phyloP scores from a whole-genome alignment of 805 yeast species.

The Candida taoyuanica region DNA sequence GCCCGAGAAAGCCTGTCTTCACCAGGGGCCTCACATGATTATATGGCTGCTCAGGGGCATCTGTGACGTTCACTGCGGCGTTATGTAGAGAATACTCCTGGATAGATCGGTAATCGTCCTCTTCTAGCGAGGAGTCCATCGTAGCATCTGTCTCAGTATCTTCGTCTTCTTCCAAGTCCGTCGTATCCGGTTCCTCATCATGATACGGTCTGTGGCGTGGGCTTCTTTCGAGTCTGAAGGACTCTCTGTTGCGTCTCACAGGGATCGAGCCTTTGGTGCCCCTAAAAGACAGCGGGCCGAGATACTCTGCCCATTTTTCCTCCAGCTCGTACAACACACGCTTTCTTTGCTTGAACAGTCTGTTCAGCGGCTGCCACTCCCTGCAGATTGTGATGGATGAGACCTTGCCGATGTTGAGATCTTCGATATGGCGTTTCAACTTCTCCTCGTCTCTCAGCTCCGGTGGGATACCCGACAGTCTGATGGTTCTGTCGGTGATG shows the following conservation, averaged over 20 bases:
- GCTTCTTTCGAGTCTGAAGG: slow-evolving; percentile 20
- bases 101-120: slow-evolving; percentile 21
- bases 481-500: slow-evolving; percentile 85
- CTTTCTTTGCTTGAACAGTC: slow-evolving; percentile 56
- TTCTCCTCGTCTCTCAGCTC: slow-evolving; percentile 68
- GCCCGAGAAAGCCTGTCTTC: slow-evolving; percentile 54
- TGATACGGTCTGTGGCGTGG: slow-evolving; percentile 15
- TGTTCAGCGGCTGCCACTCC: slow-evolving; percentile 78
- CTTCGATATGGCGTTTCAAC: slow-evolving; percentile 69
- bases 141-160: slow-evolving; percentile 7
- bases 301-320: slow-evolving; percentile 63
- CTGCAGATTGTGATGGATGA: slow-evolving; percentile 73
- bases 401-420: slow-evolving; percentile 75
- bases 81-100: slow-evolving; percentile 21
- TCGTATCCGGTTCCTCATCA: slow-evolving; percentile 7
- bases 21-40: slow-evolving; percentile 55
- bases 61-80: slow-evolving; percentile 18
- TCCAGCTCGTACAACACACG: slow-evolving; percentile 56
- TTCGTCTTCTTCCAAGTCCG: slow-evolving; percentile 11
- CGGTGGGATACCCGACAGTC: slow-evolving; percentile 85
- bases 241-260: slow-evolving; percentile 23
- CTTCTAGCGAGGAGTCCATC: slow-evolving; percentile 9
- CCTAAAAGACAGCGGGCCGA: slow-evolving; percentile 36
- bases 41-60: slow-evolving; percentile 16
- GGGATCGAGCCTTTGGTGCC: slow-evolving; percentile 19